Evolutionary conservation across 768 basidiomycete species (phyloP).

Genomic region (Austroboletus eburneus): DNA sequence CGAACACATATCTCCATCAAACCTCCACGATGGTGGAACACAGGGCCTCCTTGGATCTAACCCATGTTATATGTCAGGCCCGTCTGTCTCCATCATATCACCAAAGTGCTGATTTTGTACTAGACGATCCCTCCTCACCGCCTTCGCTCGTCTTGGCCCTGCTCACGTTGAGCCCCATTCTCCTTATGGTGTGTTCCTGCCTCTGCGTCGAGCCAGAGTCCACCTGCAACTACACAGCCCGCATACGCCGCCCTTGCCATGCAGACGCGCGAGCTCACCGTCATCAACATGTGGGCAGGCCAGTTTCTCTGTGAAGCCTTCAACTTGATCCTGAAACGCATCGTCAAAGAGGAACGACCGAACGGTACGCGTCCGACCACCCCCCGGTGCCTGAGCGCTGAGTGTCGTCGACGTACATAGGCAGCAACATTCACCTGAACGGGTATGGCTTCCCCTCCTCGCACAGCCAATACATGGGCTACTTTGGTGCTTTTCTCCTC

Average conservation of each 20-base stretch:
- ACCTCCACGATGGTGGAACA: no score
- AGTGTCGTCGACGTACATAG: constrained; percentile 11
- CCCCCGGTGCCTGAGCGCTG: not conserved
- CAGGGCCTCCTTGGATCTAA: constrained; percentile 54
- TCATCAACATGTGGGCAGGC: constrained; percentile 81
- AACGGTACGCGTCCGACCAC: constrained; percentile 39
- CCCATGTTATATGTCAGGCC: constrained; percentile 60
- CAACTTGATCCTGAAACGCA: constrained; percentile 65
- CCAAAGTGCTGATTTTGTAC: constrained; percentile 4
- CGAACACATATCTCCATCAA: no score
- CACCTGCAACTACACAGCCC: constrained; percentile 46
- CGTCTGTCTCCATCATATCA: not conserved
- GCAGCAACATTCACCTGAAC: constrained; percentile 28
- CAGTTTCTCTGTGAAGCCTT: constrained; percentile 68
- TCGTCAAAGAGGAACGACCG: constrained; percentile 67
- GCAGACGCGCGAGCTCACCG: constrained; percentile 72
- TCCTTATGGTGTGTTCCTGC: constrained; percentile 54
- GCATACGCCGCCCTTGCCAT: constrained; percentile 74
- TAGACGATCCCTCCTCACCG: constrained; percentile 61
- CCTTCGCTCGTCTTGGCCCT: constrained; percentile 57
- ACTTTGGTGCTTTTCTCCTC: constrained; percentile 72
- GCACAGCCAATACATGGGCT: constrained; percentile 89
- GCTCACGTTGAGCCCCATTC: constrained; percentile 63
- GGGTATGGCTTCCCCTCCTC: constrained; percentile 89
- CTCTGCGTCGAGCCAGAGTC: not conserved